These are phyloP conservation scores for Davidsoniella australis DNA, from an alignment of 2,329 filamentous ascomycete genomes.

Conservation along the genomic window DNA sequence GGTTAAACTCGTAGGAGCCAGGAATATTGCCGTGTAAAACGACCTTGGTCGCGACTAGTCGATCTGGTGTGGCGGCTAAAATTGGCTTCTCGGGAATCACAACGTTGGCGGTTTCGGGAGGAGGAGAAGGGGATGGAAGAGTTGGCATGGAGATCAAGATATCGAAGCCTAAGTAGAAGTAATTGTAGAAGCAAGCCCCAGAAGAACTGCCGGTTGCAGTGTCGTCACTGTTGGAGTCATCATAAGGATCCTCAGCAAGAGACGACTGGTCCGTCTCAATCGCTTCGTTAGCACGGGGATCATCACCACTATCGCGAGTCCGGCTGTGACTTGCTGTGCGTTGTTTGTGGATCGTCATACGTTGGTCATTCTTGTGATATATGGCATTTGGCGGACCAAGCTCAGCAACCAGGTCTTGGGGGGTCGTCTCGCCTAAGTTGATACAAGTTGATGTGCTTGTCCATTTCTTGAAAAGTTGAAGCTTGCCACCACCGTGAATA, in stretches of 20 bases:
- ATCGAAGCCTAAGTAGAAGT: slow-evolving; percentile 91
- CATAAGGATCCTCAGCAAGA: slow-evolving; percentile 48
- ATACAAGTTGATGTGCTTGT: slow-evolving; percentile 53
- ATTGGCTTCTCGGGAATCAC: slow-evolving; percentile 14
- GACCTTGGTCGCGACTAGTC: slow-evolving; percentile 77
- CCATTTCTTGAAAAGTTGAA: slow-evolving; percentile 62
- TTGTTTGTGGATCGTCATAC: slow-evolving; percentile 68
- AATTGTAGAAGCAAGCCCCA: slow-evolving; percentile 85
- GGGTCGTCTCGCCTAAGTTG: slow-evolving; percentile 67
- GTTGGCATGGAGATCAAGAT: slow-evolving; percentile 70
- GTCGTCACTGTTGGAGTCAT: slow-evolving; percentile 41
- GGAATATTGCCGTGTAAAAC: slow-evolving; percentile 88
- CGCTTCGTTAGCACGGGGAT: slow-evolving; percentile 35
- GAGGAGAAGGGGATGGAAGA: slow-evolving; percentile 45
- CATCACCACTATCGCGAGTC: slow-evolving; percentile 23
- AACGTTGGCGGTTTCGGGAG: slow-evolving; percentile 20
- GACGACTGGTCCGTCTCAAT: slow-evolving; percentile 63
- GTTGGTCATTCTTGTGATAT: slow-evolving; percentile 77
- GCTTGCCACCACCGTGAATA: slow-evolving; percentile 58
- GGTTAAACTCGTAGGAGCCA: slow-evolving; percentile 91
- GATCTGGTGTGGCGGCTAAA: slow-evolving; percentile 34
- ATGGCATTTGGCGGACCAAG: slow-evolving; percentile 87
- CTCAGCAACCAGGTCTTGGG: slow-evolving; percentile 79
- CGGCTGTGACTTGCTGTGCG: slow-evolving; percentile 33
- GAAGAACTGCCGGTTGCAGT: slow-evolving; percentile 36